Evolutionary conservation across 2,329 filamentous ascomycete genomes (phyloP).

Genomic region (Cadophora sp.): DNA sequence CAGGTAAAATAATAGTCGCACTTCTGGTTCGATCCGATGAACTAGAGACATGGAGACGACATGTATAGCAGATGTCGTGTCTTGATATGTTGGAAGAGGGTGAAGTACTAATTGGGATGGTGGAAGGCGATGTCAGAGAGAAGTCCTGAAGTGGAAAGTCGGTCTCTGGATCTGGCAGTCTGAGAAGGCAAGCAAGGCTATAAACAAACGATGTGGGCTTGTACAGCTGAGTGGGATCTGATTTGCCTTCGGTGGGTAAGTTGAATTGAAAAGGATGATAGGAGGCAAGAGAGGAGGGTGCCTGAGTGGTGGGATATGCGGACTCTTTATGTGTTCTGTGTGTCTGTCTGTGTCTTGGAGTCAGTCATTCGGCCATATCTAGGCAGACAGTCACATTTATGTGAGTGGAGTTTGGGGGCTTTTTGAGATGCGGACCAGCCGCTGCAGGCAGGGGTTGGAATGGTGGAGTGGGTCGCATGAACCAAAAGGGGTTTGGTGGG

Average conservation of each 20-base stretch:
- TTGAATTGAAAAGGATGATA: slow-evolving; percentile 25
- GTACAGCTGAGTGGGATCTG: slow-evolving; percentile 26
- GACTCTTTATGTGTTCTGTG: slow-evolving; percentile 24
- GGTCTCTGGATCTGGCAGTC: slow-evolving; percentile 16
- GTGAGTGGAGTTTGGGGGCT: slow-evolving; percentile 14
- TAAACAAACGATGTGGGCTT: slow-evolving; percentile 6
- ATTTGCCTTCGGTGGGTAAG: slow-evolving; percentile 22
- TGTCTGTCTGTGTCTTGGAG: slow-evolving; percentile 13
- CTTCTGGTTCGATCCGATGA: slow-evolving; percentile 37
- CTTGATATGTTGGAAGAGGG: slow-evolving; percentile 29
- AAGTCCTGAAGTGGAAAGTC: slow-evolving; percentile 18
- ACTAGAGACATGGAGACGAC: slow-evolving; percentile 42
- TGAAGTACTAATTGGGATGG: slow-evolving; percentile 27
- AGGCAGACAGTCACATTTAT: slow-evolving; percentile 23
- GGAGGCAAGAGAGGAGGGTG: slow-evolving; percentile 22
- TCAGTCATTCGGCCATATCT: slow-evolving; percentile 28
- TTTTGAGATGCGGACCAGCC: slow-evolving; percentile 16
- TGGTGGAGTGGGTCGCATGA: slow-evolving; percentile 6
- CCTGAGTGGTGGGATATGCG: slow-evolving; percentile 30
- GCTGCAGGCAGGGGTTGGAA: slow-evolving; percentile 5
- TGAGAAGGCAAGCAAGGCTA: slow-evolving; percentile 21
- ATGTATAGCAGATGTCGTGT: slow-evolving; percentile 34
- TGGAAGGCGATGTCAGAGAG: slow-evolving; percentile 13
- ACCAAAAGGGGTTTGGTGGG: not conserved
- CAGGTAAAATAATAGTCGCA: slow-evolving; percentile 41